Evolutionary conservation across 2,329 filamentous ascomycete species (phyloP).

Genomic region (Tolypocladium ovalisporum): DNA sequence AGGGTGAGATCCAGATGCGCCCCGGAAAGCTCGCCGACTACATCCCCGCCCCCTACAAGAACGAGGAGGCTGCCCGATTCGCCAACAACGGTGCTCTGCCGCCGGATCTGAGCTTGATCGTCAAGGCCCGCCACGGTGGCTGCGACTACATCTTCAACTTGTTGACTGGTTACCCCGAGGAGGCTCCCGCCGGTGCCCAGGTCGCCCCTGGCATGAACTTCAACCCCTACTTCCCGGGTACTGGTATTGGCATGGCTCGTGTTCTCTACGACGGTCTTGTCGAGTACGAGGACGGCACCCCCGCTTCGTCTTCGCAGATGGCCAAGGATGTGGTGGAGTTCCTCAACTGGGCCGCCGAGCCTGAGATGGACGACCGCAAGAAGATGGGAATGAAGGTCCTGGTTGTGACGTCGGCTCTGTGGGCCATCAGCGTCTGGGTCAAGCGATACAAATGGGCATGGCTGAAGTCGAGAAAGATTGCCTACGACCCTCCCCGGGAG

Average conservation of each 20-base stretch:
- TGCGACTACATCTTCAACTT: constrained; percentile 98
- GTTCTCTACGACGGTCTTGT: constrained; percentile 95
- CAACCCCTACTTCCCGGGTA: constrained; percentile 99
- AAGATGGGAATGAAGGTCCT: constrained; percentile 99
- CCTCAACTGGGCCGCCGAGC: constrained; percentile 97
- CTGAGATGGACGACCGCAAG: constrained; percentile 99
- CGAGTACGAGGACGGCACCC: constrained; percentile 94
- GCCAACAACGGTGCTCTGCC: constrained; percentile 97
- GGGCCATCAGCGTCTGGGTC: constrained; percentile 87
- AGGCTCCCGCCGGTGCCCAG: constrained; percentile 78
- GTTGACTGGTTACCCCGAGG: constrained; percentile 94
- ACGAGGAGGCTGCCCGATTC: constrained; percentile 94
- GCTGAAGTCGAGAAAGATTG: constrained; percentile 90
- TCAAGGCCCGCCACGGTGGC: constrained; percentile 95
- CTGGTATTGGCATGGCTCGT: constrained; percentile 97
- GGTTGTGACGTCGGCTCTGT: constrained; percentile 65
- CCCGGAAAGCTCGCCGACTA: constrained; percentile 98
- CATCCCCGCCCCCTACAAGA: constrained; percentile 91
- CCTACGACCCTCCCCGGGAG: constrained; percentile 66
- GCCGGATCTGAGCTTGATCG: constrained; percentile 92
- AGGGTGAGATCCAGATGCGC: constrained; percentile 97
- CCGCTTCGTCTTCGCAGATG: constrained; percentile 95
- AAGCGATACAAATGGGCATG: constrained; percentile 99
- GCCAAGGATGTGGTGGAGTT: constrained; percentile 99
- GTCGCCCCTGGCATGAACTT: constrained; percentile 93